Conservation (phyloP, 2,329 filamentous ascomycete genomes). For the Pseudogymnoascus pannorum region DNA sequence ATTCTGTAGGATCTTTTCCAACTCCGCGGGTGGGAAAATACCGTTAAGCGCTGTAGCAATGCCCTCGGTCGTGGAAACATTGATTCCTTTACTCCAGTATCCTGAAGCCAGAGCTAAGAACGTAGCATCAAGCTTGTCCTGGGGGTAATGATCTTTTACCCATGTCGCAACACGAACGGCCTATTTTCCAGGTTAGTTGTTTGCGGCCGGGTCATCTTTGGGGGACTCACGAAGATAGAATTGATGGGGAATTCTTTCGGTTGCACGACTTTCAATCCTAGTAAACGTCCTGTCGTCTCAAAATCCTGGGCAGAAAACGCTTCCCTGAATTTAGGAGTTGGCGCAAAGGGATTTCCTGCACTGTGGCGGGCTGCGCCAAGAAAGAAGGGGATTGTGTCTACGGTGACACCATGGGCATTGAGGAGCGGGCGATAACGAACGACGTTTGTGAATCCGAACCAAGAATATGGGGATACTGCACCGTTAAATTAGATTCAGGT, state of each 20-base stretch:
- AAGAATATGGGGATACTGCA: slow-evolving; percentile 19
- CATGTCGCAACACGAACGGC: slow-evolving; percentile 17
- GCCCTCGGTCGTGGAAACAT: slow-evolving; percentile 15
- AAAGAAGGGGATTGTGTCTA: slow-evolving; percentile 20
- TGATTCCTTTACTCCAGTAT: slow-evolving; percentile 18
- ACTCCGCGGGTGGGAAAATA: slow-evolving; percentile 13
- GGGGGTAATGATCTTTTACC: slow-evolving; percentile 15
- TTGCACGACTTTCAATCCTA: slow-evolving; percentile 17
- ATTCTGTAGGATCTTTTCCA: slow-evolving; percentile 16
- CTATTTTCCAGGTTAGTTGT: slow-evolving; percentile 10
- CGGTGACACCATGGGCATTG: slow-evolving; percentile 14
- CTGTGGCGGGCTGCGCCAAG: slow-evolving; percentile 17
- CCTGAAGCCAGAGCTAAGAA: slow-evolving; percentile 16
- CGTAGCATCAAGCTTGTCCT: slow-evolving; percentile 14
- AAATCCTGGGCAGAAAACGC: slow-evolving; percentile 16
- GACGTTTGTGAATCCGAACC: slow-evolving; percentile 18
- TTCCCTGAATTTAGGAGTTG: slow-evolving; percentile 17
- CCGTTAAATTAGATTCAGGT: background rate
- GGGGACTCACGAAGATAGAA: slow-evolving; percentile 16
- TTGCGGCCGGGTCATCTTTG: background rate
- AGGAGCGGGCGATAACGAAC: slow-evolving; percentile 15
- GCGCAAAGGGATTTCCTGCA: slow-evolving; percentile 15
- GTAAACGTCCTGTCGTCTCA: slow-evolving; percentile 13
- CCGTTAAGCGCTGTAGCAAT: slow-evolving; percentile 13
- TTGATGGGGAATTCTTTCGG: slow-evolving; percentile 16